Base-by-base conservation (phyloP, 495 filamentous ascomycete genomes). In the Staphylotrichum tortipilum region DNA sequence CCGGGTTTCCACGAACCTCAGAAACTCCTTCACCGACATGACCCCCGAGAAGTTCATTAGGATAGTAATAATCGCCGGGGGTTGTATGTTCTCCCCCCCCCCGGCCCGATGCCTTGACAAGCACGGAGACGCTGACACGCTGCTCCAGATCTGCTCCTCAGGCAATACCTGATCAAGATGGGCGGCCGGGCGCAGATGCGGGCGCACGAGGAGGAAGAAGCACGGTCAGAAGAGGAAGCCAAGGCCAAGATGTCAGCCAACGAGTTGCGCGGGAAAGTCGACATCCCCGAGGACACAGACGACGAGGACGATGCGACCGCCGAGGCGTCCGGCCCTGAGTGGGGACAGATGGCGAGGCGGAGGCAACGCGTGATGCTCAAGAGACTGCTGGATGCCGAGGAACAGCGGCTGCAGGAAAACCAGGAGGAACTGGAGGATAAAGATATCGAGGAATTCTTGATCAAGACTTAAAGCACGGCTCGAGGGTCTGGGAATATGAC, bases 401-500 rank as follows among this genome's bases (percentile, higher is more conserved):
- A 74, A 57, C 59, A 56, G 52, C 50, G 65, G 47, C 53, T 71
- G 28, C 60, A 65, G 40, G 71, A 77, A 55, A 60, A 64, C 14
- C 65, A 57, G 58, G 69, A 63, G 64, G 78, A 82, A 55, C 64
- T 82, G 33, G 82, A 84, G 58, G 77, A 83, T 46, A 82, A 78
- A 61, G 83, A 83, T 58, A 78, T 90, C 60, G 75, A 80, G 73
- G 80, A 88, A 60, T 79, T 81, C 57, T 68, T 89, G 66, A 72
- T 81, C 59, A 78, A 81, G 24, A 57, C 57, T 21, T 59, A 28
- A 45, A 6, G 15, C 26, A 10, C 6, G 26, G 26, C 26, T 7
- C 6, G 26, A 28, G 26, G 26, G n/a, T n/a, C n/a, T n/a, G n/a
- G n/a, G n/a, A n/a, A n/a, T n/a, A n/a, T n/a, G n/a, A n/a, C n/a